These are phyloP conservation scores for Haplosporangium sp. DNA, from an alignment of 371 early-diverging fungal genomes.

Conservation along the genomic window DNA sequence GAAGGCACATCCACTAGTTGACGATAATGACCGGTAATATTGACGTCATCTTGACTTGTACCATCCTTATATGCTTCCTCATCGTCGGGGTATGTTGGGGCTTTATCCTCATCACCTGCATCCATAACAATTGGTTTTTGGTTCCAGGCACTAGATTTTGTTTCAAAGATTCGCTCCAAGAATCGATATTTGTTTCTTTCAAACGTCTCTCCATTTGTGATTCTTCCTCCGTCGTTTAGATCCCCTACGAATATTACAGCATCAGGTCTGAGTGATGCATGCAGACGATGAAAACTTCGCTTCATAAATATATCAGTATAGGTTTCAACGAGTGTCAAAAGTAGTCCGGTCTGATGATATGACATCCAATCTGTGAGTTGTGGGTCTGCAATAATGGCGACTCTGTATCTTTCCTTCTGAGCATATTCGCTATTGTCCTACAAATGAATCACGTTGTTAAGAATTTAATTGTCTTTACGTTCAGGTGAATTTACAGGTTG, in stretches of 20 bases:
- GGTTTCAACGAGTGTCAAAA: slow-evolving; percentile 70
- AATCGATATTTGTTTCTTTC: slow-evolving; percentile 32
- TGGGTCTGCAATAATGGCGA: slow-evolving; percentile 87
- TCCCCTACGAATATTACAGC: slow-evolving; percentile 88
- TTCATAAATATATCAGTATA: slow-evolving; percentile 88
- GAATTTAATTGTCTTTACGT: background rate
- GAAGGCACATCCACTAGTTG: slow-evolving; percentile 17
- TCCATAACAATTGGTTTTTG: slow-evolving; percentile 33
- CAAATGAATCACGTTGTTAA: background rate
- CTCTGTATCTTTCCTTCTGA: slow-evolving; percentile 26
- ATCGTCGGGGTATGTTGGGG: background rate
- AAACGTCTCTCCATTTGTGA: slow-evolving; percentile 72
- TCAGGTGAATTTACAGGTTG: background rate
- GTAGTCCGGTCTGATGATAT: slow-evolving; percentile 65
- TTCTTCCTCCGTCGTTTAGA: slow-evolving; percentile 89
- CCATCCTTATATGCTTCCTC: background rate
- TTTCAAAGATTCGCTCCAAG: slow-evolving; percentile 32
- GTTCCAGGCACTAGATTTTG: slow-evolving; percentile 32
- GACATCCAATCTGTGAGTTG: slow-evolving; percentile 93
- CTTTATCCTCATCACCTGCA: background rate
- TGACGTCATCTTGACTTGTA: background rate
- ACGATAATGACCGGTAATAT: slow-evolving; percentile 18
- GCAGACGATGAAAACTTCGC: slow-evolving; percentile 77
- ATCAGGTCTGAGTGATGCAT: slow-evolving; percentile 66
- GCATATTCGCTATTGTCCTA: slow-evolving; percentile 14